Base-by-base conservation (phyloP, 139 green algal species). In the Raphidocelis subcapitata region DNA sequence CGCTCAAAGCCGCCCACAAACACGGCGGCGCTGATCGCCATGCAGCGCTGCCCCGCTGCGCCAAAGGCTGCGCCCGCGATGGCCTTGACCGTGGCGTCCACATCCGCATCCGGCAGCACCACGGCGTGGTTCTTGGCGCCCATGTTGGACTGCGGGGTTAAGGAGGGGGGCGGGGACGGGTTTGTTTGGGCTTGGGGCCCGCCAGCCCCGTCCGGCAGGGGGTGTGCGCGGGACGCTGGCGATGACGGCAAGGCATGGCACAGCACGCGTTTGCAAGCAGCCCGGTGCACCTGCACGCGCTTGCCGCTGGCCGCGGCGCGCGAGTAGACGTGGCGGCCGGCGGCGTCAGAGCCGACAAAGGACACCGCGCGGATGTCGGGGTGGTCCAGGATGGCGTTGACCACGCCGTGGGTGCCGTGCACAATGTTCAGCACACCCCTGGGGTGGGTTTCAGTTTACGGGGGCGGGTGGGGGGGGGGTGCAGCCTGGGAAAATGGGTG, bases 121-220 rank as follows among this genome's bases (percentile, higher is more conserved):
- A 99, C 88, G 3, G 91, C 94, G 62, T 99, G 95, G 82, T 99
- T 99, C 86, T 99, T 99, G 36, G 95, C 95, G 12, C 95, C 94
- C 83, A 95, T 89, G 83, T 99, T 98, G 65, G 81, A 82, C 83
- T 96, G 90, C 54, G 69, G 23, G 2, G n/a, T 14, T 33, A 64
- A n/a, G 29, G 26, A 3, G 32, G 49, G 49, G 24, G 26, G 55
- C 10, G 55, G n/a, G 20, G 49, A 18, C 18, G 20, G 49, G 49
- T 57, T n/a, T 57, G 18, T 57, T 57, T 57, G 20, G 49, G 49
- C 18, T 57, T 57, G 18, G 20, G 49, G 49, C 18, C 20, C n/a
- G n/a, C n/a, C n/a, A n/a, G n/a, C n/a, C n/a, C n/a, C n/a, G n/a
- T n/a, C n/a, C n/a, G n/a, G n/a, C n/a, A n/a, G n/a, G n/a, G n/a